Conservation (phyloP, 768 basidiomycete species). For the Phylloporus sp. region DNA sequence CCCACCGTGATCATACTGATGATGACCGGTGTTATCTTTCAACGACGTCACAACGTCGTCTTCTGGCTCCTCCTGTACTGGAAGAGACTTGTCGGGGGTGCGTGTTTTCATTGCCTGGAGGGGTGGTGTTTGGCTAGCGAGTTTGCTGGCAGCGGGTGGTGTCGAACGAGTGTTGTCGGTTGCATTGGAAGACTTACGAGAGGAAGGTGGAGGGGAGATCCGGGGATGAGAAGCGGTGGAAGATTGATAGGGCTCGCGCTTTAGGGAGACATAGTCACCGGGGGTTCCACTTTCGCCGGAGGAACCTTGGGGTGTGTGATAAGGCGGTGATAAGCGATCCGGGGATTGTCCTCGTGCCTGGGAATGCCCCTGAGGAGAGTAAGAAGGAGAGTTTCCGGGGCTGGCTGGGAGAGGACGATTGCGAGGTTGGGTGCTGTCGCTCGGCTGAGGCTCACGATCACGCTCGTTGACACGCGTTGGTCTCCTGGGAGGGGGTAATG, state of each 20-base stretch:
- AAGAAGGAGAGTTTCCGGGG: constrained; percentile 34
- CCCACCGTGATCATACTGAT: constrained; percentile 32
- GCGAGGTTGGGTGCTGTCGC: constrained; percentile 22
- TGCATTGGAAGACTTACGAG: constrained; percentile 24
- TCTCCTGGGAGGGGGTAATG: constrained; percentile 15
- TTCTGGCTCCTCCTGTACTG: constrained; percentile 73
- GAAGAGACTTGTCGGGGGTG: constrained; percentile 68
- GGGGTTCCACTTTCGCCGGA: constrained; percentile 41
- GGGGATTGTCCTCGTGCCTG: constrained; percentile 46
- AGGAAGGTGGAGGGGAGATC: constrained; percentile 26
- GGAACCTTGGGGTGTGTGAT: constrained; percentile 45
- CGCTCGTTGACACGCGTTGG: constrained; percentile 27
- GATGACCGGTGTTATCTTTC: constrained; percentile 40
- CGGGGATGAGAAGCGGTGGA: constrained; percentile 20
- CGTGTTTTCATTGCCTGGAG: constrained; percentile 49
- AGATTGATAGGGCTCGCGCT: constrained; percentile 43
- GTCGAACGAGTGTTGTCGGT: constrained; percentile 27
- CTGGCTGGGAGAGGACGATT: constrained; percentile 32
- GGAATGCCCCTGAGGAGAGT: constrained; percentile 40
- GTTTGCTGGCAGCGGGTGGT: constrained; percentile 35
- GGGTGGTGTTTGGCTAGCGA: constrained; percentile 54
- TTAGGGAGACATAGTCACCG: constrained; percentile 40
- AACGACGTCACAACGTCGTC: constrained; percentile 46
- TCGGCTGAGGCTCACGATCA: constrained; percentile 37
- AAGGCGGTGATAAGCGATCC: constrained; percentile 50